phyloP scores from a whole-genome alignment of 2,329 filamentous ascomycete species.

The Shiraia bambusicola region DNA sequence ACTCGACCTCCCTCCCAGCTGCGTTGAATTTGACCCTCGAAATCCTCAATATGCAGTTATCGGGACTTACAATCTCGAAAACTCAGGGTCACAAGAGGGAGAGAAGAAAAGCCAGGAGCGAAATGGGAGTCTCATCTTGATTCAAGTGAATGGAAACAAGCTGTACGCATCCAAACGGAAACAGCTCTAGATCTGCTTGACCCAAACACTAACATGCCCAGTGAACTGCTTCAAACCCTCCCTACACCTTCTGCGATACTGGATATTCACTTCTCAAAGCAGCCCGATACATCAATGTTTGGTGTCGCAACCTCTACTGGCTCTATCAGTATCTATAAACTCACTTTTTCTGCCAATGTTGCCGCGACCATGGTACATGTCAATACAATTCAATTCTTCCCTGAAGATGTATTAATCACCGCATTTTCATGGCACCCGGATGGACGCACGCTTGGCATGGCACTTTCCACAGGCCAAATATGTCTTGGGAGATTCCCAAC shows the following conservation, averaged over 20 bases:
- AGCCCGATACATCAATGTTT: constrained; percentile 56
- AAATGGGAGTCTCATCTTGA: constrained; percentile 73
- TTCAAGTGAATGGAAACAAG: constrained; percentile 54
- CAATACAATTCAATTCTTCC: constrained; percentile 53
- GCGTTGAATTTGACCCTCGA: constrained; percentile 70
- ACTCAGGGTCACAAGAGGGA: constrained; percentile 37
- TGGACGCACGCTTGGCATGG: constrained; percentile 62
- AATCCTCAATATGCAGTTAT: constrained; percentile 69
- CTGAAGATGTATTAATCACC: constrained; percentile 64
- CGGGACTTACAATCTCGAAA: constrained; percentile 79
- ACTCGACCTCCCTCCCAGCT: constrained; percentile 72
- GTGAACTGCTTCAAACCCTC: constrained; percentile 57
- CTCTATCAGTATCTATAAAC: constrained; percentile 63
- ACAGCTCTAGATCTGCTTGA: not conserved
- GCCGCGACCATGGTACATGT: constrained; percentile 28
- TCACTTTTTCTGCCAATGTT: constrained; percentile 32
- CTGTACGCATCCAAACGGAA: constrained; percentile 55
- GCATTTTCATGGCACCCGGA: constrained; percentile 73
- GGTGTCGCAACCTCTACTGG: constrained; percentile 79
- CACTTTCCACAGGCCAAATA: constrained; percentile 69
- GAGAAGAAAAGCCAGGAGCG: constrained; percentile 58
- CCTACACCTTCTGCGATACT: constrained; percentile 72
- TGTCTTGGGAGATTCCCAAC: constrained; percentile 31
- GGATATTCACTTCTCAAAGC: constrained; percentile 74
- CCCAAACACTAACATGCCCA: not conserved